These are phyloP conservation scores for Hymenoscyphus linearis DNA, from an alignment of 2,329 filamentous ascomycete species.

Conservation along the genomic window DNA sequence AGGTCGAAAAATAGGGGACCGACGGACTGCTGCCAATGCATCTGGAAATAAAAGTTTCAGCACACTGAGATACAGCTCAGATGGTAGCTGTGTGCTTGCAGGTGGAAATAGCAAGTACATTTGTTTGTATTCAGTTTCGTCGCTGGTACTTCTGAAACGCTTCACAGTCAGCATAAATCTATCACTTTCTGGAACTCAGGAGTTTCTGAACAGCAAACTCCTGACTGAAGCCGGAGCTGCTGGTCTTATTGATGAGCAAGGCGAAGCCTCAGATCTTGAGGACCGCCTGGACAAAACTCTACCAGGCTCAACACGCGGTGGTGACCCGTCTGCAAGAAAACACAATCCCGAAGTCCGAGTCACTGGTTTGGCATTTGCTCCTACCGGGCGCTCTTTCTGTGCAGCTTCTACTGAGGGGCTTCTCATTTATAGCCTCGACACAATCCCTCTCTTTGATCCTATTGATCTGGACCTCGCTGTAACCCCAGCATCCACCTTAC, in stretches of 20 bases:
- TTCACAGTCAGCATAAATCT: slow-evolving; percentile 94
- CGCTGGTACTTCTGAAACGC: slow-evolving; percentile 87
- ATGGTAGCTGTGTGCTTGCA: slow-evolving; percentile 84
- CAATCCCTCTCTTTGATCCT: slow-evolving; percentile 80
- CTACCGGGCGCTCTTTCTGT: slow-evolving; percentile 85
- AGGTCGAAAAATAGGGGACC: slow-evolving; percentile 81
- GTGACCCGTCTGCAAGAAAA: slow-evolving; percentile 73
- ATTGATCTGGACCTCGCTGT: slow-evolving; percentile 94
- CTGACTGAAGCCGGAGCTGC: slow-evolving; percentile 85
- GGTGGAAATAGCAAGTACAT: slow-evolving; percentile 98
- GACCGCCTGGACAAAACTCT: slow-evolving; percentile 73
- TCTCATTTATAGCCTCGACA: slow-evolving; percentile 88
- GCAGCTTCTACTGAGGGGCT: slow-evolving; percentile 92
- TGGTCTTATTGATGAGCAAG: slow-evolving; percentile 80
- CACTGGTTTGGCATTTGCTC: slow-evolving; percentile 78
- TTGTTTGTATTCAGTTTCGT: slow-evolving; percentile 90
- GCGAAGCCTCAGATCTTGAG: slow-evolving; percentile 84
- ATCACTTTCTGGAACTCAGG: slow-evolving; percentile 92
- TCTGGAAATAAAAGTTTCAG: slow-evolving; percentile 87
- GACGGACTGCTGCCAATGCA: slow-evolving; percentile 84
- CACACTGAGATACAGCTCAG: slow-evolving; percentile 83
- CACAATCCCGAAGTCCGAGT: slow-evolving; percentile 79
- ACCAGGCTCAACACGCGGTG: slow-evolving; percentile 79
- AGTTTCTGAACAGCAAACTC: slow-evolving; percentile 89
- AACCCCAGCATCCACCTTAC: slow-evolving; percentile 78